These are phyloP conservation scores for Metschnikowia matae DNA, from an alignment of 805 yeast genomes.

Conservation along the genomic window DNA sequence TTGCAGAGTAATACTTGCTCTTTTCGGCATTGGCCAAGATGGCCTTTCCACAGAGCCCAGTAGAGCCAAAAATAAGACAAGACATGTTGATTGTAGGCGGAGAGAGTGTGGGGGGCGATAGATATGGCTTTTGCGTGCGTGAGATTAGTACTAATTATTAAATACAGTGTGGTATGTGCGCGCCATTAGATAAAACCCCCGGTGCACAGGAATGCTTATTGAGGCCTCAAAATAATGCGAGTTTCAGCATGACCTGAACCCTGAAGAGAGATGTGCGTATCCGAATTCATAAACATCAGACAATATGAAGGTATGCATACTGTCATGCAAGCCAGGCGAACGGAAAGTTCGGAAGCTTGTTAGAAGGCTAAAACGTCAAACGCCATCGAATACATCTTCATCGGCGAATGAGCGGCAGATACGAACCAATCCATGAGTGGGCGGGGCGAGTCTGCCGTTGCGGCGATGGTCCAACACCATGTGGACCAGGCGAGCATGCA, in stretches of 20 bases:
- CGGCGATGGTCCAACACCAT: not conserved
- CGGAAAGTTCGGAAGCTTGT: no score
- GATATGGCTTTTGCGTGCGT: not conserved
- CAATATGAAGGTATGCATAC: not conserved
- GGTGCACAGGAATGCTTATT: not conserved
- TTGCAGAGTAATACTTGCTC: constrained; percentile 32
- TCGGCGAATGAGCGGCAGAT: not conserved
- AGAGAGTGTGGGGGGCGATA: not conserved
- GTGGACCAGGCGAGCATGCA: not conserved
- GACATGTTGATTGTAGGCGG: constrained; percentile 7
- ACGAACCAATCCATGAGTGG: not conserved
- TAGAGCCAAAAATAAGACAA: constrained; percentile 53
- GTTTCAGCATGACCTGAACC: not conserved
- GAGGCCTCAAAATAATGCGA: not conserved
- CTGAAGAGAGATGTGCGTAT: not conserved
- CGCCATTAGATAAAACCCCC: not conserved
- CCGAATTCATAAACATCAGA: not conserved
- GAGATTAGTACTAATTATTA: not conserved
- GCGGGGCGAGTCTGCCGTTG: not conserved
- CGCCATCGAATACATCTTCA: not conserved
- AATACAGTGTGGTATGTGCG: not conserved
- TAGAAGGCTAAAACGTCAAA: no score
- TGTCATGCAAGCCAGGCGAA: not conserved
- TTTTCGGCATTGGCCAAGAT: constrained; percentile 45
- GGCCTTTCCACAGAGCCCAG: constrained; percentile 70